Conservation (phyloP, 495 filamentous ascomycete species). For the Aspergillus asperescens region DNA sequence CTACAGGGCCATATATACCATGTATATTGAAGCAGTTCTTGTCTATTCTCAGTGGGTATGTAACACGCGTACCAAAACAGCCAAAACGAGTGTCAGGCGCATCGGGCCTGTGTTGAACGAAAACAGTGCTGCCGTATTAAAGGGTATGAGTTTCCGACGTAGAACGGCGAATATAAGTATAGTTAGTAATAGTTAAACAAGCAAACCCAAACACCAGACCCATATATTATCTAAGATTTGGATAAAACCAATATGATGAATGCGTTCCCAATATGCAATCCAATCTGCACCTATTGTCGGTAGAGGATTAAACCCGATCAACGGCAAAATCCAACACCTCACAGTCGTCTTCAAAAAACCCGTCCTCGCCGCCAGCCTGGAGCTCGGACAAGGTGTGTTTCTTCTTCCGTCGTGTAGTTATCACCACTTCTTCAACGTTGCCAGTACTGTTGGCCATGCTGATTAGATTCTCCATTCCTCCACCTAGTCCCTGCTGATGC, state of each 20-base stretch:
- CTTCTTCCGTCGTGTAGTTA: constrained; percentile 70
- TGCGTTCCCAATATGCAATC: constrained; percentile 9
- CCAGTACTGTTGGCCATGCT: constrained; percentile 55
- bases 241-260: background rate
- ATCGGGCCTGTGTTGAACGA: constrained; percentile 3
- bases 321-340: constrained; percentile 89
- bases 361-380: constrained; percentile 54
- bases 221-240: constrained; percentile 10
- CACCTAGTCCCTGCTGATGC: constrained; percentile 32
- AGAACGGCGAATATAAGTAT: constrained; percentile 4
- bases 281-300: constrained; percentile 1
- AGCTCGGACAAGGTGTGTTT: constrained; percentile 29
- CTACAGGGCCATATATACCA: no score
- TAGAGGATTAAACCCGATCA: constrained; percentile 61
- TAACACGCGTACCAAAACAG: background rate
- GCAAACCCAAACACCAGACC: constrained; percentile 18
- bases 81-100: background rate
- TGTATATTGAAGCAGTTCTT: constrained; percentile 7
- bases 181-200: constrained; percentile 8
- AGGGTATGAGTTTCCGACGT: constrained; percentile 4
- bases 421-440: constrained; percentile 70
- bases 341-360: constrained; percentile 92
- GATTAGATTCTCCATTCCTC: constrained; percentile 49
- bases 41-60: constrained; percentile 16
- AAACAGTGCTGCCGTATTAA: constrained; percentile 2